Conservation (phyloP, 331 rosid genomes). For the Arachis monticola region DNA sequence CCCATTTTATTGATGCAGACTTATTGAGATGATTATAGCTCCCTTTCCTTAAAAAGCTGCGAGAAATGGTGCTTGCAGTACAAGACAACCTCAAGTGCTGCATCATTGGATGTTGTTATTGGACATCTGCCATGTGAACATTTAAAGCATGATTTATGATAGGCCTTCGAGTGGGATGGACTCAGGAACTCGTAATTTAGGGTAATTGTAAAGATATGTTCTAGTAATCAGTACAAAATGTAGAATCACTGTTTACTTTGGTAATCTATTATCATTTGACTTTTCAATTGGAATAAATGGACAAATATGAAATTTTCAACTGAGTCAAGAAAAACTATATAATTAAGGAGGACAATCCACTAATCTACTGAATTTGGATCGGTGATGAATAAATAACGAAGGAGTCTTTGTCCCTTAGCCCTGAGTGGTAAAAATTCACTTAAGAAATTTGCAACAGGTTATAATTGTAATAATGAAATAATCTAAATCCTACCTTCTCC, state of each 20-base stretch:
- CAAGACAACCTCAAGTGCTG: slow-evolving; percentile 92
- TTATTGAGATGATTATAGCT: slow-evolving; percentile 92
- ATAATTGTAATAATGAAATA: slow-evolving; percentile 13
- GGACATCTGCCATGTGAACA: slow-evolving; percentile 98
- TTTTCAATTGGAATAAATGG: slow-evolving; percentile 2
- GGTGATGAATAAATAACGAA: background rate
- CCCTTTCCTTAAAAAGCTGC: slow-evolving; percentile 97
- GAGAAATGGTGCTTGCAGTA: slow-evolving; percentile 99
- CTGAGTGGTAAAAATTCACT: slow-evolving; percentile 2
- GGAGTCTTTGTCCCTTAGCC: slow-evolving; percentile 1
- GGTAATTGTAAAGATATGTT: background rate
- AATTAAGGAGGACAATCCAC: slow-evolving; percentile 15
- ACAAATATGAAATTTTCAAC: background rate
- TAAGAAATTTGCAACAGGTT: background rate
- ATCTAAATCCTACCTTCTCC: slow-evolving; percentile 78
- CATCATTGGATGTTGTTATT: slow-evolving; percentile 91
- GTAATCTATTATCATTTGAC: background rate
- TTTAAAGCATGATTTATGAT: slow-evolving; percentile 95
- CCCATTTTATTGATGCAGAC: slow-evolving; percentile 82
- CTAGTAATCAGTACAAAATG: too few relatives aligned
- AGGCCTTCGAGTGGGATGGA: slow-evolving; percentile 51
- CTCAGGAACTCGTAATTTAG: background rate
- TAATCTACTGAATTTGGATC: slow-evolving; percentile 9
- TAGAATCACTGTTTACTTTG: too few relatives aligned
- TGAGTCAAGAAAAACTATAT: background rate